Evolutionary conservation across 202 grass and related monocot species (phyloP).

Genomic region (Eragrostis tef): DNA sequence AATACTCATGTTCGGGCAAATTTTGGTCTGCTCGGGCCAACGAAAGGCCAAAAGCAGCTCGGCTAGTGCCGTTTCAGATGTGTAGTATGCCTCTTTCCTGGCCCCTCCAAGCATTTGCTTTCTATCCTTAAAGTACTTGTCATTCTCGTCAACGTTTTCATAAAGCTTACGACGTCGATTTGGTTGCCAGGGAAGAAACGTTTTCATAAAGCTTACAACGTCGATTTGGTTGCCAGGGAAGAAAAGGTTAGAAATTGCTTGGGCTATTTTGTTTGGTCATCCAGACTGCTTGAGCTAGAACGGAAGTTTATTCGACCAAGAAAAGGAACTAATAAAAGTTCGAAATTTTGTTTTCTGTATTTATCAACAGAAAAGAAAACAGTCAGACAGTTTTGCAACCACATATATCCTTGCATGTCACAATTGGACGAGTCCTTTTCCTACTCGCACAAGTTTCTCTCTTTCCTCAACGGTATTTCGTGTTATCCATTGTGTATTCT

Average conservation of each 20-base stretch:
- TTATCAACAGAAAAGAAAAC: no score
- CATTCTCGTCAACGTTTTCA: slow-evolving; percentile 17
- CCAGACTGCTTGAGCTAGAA: no score
- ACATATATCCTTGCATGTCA: neutral
- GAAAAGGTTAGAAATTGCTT: no score
- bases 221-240: neutral
- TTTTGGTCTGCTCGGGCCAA: slow-evolving; percentile 6
- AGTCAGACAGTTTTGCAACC: neutral
- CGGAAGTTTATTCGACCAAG: neutral
- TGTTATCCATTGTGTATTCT: neutral
- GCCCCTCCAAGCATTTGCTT: neutral
- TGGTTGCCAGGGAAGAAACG: neutral
- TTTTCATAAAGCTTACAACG: slow-evolving; percentile 12
- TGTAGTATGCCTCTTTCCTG: neutral
- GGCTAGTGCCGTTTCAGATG: neutral
- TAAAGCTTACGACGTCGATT: neutral
- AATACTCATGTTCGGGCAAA: neutral
- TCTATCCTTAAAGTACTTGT: slow-evolving; percentile 1
- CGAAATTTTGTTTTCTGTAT: neutral
- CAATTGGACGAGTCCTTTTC: neutral
- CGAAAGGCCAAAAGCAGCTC: slow-evolving; percentile 26
- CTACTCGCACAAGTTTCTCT: neutral
- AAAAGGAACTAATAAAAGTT: neutral
- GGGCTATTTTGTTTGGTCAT: no score
- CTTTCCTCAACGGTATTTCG: neutral